These are phyloP conservation scores for Catunica adiposa DNA, from an alignment of 2,329 filamentous ascomycete species.

Conservation along the genomic window DNA sequence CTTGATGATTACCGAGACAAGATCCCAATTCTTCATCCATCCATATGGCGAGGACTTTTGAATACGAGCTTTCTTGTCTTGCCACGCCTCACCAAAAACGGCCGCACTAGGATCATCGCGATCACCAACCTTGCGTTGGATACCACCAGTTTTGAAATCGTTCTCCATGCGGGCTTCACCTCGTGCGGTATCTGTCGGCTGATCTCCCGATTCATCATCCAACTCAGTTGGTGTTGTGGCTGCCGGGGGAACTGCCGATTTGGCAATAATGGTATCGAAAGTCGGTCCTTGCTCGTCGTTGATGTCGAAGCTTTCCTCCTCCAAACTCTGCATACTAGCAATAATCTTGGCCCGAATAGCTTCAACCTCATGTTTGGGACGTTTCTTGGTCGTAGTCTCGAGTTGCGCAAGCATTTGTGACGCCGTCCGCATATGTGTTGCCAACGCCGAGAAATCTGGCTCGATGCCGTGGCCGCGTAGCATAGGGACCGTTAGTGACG, in stretches of 20 bases:
- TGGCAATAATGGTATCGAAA: constrained; percentile 70
- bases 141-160: constrained; percentile 70
- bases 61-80: constrained; percentile 68
- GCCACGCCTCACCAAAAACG: constrained; percentile 76
- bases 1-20: constrained; percentile 76
- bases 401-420: constrained; percentile 77
- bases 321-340: constrained; percentile 73
- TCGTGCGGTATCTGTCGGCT: constrained; percentile 33
- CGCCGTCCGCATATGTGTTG: constrained; percentile 74
- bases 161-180: constrained; percentile 78
- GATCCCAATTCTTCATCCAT: constrained; percentile 81
- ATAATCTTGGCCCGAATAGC: constrained; percentile 77
- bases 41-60: constrained; percentile 70
- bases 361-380: constrained; percentile 64
- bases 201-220: constrained; percentile 16
- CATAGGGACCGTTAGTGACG: constrained; percentile 25
- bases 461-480: constrained; percentile 41
- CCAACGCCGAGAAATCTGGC: constrained; percentile 65
- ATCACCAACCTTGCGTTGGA: constrained; percentile 57
- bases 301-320: constrained; percentile 68
- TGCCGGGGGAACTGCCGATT: constrained; percentile 39
- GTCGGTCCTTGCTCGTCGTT: constrained; percentile 58
- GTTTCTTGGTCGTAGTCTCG: constrained; percentile 63
- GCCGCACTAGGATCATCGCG: constrained; percentile 73
- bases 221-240: constrained; percentile 14